Evolutionary conservation across 257 asterid species (phyloP).

Genomic region (Lithospermum erythrorhizon): DNA sequence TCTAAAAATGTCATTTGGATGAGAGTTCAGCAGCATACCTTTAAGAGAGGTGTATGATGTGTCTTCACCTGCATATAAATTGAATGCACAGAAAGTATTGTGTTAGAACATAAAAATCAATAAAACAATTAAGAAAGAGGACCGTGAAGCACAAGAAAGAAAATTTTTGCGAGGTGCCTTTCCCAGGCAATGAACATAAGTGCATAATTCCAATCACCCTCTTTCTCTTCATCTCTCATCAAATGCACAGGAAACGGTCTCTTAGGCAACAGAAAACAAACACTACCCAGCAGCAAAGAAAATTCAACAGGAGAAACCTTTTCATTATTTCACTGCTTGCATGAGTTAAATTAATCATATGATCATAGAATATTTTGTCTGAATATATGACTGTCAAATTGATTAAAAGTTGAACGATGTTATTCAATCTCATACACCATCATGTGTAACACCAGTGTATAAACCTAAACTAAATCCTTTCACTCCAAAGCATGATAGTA

Average conservation of each 20-base stretch:
- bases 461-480: too few species aligned
- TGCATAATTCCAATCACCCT: not conserved
- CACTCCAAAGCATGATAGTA: too few species aligned
- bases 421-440: not conserved
- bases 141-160: not conserved
- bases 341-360: too few species aligned
- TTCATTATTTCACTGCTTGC: too few species aligned
- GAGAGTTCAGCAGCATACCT: conserved; percentile 34
- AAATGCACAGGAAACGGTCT: not conserved
- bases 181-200: not conserved
- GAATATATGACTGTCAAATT: not conserved
- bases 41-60: conserved; percentile 68
- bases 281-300: not conserved
- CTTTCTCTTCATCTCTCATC: not conserved
- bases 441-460: too few species aligned
- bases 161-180: not conserved
- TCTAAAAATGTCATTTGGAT: not conserved
- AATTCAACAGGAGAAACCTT: too few species aligned
- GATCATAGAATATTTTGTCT: not conserved
- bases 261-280: not conserved
- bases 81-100: conserved; percentile 6
- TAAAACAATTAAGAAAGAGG: not conserved
- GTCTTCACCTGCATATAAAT: conserved; percentile 54
- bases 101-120: not conserved
- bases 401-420: not conserved